A percentile compares a stretch with the other conserved stretches of the same genome.
These are phyloP conservation scores for Coemansia sp. DNA, from an alignment of 371 early-diverging fungal genomes.

Conservation along the genomic window DNA sequence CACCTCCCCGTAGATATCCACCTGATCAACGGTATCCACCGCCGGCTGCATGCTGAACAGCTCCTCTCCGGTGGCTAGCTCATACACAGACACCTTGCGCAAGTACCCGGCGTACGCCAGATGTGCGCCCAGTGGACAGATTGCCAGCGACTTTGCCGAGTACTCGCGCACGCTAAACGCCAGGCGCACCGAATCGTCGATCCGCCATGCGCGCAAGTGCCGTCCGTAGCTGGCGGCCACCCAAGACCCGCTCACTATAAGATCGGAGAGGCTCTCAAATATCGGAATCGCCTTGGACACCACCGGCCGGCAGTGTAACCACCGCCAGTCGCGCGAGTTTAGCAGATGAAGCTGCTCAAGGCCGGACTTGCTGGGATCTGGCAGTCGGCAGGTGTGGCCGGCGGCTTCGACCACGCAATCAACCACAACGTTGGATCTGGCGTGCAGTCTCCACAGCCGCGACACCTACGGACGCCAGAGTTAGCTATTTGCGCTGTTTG, in stretches of 20 bases:
- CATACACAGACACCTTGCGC: constrained; percentile 13
- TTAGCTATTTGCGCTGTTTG: too few species aligned
- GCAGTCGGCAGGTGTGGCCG: background rate
- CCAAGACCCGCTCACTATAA: constrained; percentile 1
- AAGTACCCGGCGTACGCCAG: constrained; percentile 15
- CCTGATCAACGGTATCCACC: constrained; percentile 9
- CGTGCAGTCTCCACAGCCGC: constrained; percentile 1
- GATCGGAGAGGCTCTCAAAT: constrained; percentile 3
- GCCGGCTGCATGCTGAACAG: constrained; percentile 3
- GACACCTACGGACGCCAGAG: constrained; percentile 1
- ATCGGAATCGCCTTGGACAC: constrained; percentile 8
- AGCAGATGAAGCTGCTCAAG: constrained; percentile 1
- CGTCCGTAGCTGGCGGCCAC: constrained; percentile 22
- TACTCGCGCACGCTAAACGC: constrained; percentile 13
- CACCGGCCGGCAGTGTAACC: constrained; percentile 8
- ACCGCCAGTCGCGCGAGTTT: constrained; percentile 14
- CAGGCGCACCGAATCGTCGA: background rate
- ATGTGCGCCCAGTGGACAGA: constrained; percentile 8
- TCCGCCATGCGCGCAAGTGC: constrained; percentile 13
- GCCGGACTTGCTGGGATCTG: background rate
- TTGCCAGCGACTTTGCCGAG: constrained; percentile 21
- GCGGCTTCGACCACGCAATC: background rate
- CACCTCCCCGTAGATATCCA: constrained; percentile 7
- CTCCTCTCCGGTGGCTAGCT: constrained; percentile 1
- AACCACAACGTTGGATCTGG: background rate